Evolutionary conservation across 148 eudicot species (phyloP).

Genomic region (Rhododendron kiyosumense): DNA sequence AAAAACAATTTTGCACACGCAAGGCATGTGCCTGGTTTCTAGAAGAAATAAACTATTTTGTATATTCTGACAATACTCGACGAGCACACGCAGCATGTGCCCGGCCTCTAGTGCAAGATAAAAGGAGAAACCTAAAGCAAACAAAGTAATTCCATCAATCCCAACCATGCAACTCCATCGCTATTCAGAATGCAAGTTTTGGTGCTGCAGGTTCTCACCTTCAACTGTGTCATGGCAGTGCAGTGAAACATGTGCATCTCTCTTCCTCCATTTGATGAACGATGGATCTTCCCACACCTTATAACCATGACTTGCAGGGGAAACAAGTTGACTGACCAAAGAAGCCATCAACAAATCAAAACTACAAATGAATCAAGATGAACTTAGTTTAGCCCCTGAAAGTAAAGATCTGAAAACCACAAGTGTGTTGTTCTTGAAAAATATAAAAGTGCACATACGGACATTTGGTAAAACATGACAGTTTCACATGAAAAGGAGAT

Average conservation of each 20-base stretch:
- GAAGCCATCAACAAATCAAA: constrained; percentile 42
- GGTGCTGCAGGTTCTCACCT: constrained; percentile 37
- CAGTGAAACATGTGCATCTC: constrained; percentile 85
- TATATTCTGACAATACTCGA: neutral
- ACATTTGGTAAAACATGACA: neutral
- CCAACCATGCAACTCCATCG: neutral
- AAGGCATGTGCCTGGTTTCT: neutral
- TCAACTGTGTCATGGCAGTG: constrained; percentile 83
- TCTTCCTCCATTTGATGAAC: constrained; percentile 88
- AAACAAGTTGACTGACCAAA: constrained; percentile 37
- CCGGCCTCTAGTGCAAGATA: neutral
- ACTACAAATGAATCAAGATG: neutral
- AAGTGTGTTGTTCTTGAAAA: neutral
- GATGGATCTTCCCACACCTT: constrained; percentile 85
- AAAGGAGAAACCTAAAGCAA: neutral
- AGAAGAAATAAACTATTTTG: neutral
- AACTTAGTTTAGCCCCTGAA: constrained; percentile 3
- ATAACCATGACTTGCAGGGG: constrained; percentile 39
- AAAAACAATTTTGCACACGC: neutral
- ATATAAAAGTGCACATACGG: neutral
- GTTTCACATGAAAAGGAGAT: neutral
- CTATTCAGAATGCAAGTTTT: neutral
- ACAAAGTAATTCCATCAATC: neutral
- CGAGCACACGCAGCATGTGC: neutral
- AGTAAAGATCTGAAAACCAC: neutral